phyloP scores from a whole-genome alignment of 1,284 basidiomycete species.

The Puccinia sorghi region DNA sequence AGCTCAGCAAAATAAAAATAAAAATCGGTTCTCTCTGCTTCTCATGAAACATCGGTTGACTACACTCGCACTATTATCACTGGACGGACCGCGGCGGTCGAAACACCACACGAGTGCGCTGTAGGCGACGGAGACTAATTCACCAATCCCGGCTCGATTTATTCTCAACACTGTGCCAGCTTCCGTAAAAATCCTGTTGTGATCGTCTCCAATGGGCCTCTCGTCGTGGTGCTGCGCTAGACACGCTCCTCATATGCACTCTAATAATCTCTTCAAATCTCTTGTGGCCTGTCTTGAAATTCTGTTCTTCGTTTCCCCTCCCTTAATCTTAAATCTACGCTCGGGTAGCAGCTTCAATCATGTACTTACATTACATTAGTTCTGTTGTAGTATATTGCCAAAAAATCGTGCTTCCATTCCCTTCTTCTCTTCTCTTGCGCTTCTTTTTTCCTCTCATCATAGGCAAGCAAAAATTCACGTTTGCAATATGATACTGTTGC shows the following conservation, averaged over 20 bases:
- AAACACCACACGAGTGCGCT: no score
- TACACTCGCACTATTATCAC: not conserved
- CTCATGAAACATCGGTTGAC: not conserved
- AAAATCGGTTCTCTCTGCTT: not conserved
- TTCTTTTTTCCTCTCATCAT: no score
- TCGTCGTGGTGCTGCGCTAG: not conserved
- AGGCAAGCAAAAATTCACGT: no score
- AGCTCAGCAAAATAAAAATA: not conserved
- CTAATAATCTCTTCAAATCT: not conserved
- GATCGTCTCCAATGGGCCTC: not conserved
- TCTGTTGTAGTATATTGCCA: not conserved
- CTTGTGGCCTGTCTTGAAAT: not conserved
- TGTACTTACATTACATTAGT: conserved; percentile 9
- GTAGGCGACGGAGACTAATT: no score
- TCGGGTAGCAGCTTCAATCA: conserved; percentile 16
- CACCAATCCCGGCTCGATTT: no score
- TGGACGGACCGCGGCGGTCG: not conserved
- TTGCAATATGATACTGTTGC: no score
- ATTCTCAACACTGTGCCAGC: no score
- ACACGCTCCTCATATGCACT: not conserved
- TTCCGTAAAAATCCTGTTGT: not conserved
- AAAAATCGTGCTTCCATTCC: not conserved
- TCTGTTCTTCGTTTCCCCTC: not conserved
- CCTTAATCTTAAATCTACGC: not conserved
- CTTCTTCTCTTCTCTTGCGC: no score